Conservation (phyloP, 352 stramenopile species). For the Phytophthora cryptogea region DNA sequence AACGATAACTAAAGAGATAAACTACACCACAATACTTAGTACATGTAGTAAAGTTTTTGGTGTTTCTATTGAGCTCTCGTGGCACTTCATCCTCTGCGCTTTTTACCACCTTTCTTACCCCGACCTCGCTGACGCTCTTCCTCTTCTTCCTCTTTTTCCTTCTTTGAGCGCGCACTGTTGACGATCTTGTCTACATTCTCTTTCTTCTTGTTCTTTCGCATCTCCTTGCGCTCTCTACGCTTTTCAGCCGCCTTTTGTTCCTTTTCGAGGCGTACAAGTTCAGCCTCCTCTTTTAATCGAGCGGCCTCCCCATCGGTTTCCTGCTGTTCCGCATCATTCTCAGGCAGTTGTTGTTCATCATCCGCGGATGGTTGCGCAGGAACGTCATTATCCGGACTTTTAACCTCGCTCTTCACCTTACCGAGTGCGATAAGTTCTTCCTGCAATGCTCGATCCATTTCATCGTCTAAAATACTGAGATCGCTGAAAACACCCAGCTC, state of each 20-base stretch:
- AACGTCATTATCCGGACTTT: background rate
- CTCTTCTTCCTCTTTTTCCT: conserved; percentile 38
- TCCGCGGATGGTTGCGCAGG: conserved; percentile 4
- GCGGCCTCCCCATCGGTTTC: conserved; percentile 41
- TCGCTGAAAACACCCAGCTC: conserved; percentile 70
- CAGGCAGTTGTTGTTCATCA: conserved; percentile 15
- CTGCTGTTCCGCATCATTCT: conserved; percentile 31
- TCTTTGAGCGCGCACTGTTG: conserved; percentile 45
- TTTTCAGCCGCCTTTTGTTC: conserved; percentile 82
- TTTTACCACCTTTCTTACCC: conserved; percentile 49
- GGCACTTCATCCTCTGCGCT: conserved; percentile 18
- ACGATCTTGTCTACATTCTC: conserved; percentile 78
- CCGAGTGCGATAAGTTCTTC: conserved; percentile 55
- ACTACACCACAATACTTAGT: conserved; percentile 1
- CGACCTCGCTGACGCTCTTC: conserved; percentile 33
- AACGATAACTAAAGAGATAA: conserved; percentile 1
- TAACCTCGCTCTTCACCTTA: conserved; percentile 29
- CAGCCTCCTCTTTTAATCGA: conserved; percentile 40
- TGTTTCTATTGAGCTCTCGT: conserved; percentile 6
- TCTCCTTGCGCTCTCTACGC: conserved; percentile 77
- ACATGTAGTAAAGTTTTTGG: conserved; percentile 2
- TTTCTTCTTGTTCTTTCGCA: conserved; percentile 83
- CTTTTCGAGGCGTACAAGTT: conserved; percentile 65
- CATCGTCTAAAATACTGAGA: conserved; percentile 59
- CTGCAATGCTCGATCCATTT: conserved; percentile 61